Evolutionary conservation across 2,329 filamentous ascomycete genomes (phyloP).

Genomic region (Aspergillus sp.): DNA sequence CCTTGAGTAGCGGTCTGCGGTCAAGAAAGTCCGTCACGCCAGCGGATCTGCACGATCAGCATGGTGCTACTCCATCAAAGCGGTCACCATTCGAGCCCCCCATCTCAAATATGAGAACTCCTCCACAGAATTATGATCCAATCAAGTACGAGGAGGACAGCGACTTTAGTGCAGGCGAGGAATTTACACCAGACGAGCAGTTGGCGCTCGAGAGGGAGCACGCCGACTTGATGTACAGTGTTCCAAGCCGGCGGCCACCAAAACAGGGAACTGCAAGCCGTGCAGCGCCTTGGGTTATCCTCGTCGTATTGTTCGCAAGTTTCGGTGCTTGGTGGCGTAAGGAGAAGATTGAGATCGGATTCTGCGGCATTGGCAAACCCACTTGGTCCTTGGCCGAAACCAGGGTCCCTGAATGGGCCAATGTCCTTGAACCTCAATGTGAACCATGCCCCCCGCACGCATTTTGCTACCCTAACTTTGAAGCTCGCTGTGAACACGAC

Average conservation of each 20-base stretch:
- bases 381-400: slow-evolving; percentile 61
- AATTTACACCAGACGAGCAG: slow-evolving; percentile 91
- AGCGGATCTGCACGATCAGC: slow-evolving; percentile 50
- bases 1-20: slow-evolving; percentile 28
- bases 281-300: slow-evolving; percentile 69
- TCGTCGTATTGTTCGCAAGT: slow-evolving; percentile 68
- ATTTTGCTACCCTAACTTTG: slow-evolving; percentile 77
- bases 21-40: slow-evolving; percentile 37
- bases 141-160: slow-evolving; percentile 49
- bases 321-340: slow-evolving; percentile 85
- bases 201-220: slow-evolving; percentile 75
- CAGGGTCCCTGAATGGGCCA: slow-evolving; percentile 71
- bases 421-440: slow-evolving; percentile 74
- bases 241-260: slow-evolving; percentile 24
- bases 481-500: slow-evolving; percentile 78
- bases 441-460: slow-evolving; percentile 90
- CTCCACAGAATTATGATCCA: slow-evolving; percentile 43
- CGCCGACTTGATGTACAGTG: slow-evolving; percentile 46
- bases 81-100: slow-evolving; percentile 61
- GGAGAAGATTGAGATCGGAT: slow-evolving; percentile 94
- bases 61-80: slow-evolving; percentile 56
- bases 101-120: slow-evolving; percentile 39
- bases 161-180: slow-evolving; percentile 69
- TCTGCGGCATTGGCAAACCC: slow-evolving; percentile 79
- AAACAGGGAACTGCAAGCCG: slow-evolving; percentile 53